Conservation (phyloP, 139 green algal species). For the Chlamydomonas schloesseri region DNA sequence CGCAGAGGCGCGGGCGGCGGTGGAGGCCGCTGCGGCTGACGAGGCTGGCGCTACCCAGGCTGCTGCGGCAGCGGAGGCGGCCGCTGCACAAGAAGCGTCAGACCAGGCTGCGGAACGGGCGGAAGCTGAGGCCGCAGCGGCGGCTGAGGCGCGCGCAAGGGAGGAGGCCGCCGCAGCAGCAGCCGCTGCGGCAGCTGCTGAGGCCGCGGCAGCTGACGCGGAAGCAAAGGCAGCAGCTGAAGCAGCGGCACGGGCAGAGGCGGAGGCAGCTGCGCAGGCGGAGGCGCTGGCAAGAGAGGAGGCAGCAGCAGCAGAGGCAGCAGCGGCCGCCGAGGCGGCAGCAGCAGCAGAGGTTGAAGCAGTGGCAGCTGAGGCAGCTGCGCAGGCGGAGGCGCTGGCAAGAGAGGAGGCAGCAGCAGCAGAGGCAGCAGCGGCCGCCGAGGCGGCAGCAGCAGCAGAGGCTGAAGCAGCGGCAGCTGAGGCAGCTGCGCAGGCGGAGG, state of each 20-base stretch:
- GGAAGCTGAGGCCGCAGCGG: not conserved
- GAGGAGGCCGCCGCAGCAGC: not conserved
- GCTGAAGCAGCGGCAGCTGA: not conserved
- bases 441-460: not conserved
- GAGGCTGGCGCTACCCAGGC: not conserved
- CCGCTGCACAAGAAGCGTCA: not conserved
- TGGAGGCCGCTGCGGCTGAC: no score
- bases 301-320: not conserved
- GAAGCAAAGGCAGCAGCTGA: not conserved
- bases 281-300: not conserved
- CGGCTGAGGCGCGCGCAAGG: not conserved
- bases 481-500: not conserved
- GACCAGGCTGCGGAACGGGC: not conserved
- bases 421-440: not conserved
- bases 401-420: not conserved
- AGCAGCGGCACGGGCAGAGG: not conserved
- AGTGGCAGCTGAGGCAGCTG: not conserved
- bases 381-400: not conserved
- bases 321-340: not conserved
- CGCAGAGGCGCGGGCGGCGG: not conserved
- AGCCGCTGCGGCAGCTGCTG: not conserved
- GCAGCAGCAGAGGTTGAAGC: not conserved
- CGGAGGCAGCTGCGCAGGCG: not conserved
- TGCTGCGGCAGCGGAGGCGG: not conserved
- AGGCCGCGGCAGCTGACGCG: not conserved